Evolutionary conservation across 2,329 filamentous ascomycete genomes (phyloP).

Genomic region (Sporothrix inflata): DNA sequence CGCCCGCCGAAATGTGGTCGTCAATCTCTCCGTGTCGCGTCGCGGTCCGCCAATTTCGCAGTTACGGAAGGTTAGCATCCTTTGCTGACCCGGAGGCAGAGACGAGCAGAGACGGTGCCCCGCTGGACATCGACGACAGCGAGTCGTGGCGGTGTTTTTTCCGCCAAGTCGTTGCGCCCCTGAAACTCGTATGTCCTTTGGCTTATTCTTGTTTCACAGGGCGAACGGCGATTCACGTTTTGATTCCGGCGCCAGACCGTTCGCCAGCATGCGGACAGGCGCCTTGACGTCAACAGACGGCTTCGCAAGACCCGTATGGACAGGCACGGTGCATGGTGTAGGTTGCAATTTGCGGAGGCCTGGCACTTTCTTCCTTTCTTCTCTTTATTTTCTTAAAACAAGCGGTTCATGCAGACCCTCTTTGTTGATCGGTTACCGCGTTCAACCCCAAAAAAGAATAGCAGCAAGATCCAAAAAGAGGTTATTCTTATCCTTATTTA

Average conservation of each 20-base stretch:
- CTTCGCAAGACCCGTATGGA: not conserved
- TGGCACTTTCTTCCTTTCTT: not conserved
- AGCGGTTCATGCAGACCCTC: slow-evolving; percentile 9
- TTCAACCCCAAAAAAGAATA: not conserved
- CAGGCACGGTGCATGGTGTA: not conserved
- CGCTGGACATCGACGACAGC: not conserved
- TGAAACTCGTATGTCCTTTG: not conserved
- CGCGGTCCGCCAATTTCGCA: not conserved
- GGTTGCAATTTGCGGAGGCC: not conserved
- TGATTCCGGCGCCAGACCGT: not conserved
- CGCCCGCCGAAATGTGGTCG: not conserved
- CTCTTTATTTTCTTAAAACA: not conserved
- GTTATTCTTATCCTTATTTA: slow-evolving; percentile 18
- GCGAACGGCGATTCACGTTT: not conserved
- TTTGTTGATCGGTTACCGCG: slow-evolving; percentile 1
- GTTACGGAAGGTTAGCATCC: not conserved
- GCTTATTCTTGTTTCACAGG: not conserved
- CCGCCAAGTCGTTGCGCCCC: not conserved
- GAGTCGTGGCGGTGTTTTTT: not conserved
- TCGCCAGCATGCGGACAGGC: not conserved
- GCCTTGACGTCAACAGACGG: not conserved
- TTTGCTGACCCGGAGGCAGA: slow-evolving; percentile 8
- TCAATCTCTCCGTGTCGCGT: slow-evolving; percentile 2
- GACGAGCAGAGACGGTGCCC: not conserved
- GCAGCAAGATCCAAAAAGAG: not conserved